Evolutionary conservation across 2,329 filamentous ascomycete species (phyloP).

Genomic region (Lachnellula subtilissima): DNA sequence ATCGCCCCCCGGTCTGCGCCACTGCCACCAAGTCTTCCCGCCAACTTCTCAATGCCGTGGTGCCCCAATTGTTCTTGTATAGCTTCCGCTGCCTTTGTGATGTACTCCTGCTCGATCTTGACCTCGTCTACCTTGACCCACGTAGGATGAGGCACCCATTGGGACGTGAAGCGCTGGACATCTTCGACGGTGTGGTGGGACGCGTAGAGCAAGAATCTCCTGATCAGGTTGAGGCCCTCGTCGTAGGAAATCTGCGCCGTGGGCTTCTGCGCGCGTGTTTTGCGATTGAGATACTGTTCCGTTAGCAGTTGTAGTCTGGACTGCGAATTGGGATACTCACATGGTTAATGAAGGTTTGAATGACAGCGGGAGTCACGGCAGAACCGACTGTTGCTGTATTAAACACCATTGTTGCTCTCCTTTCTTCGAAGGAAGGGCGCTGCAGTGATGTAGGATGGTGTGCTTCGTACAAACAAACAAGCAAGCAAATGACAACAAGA

Average conservation of each 20-base stretch:
- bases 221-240: conserved; percentile 82
- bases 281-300: conserved; percentile 75
- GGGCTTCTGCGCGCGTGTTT: conserved; percentile 69
- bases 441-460: background rate
- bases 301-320: background rate
- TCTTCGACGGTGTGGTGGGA: conserved; percentile 91
- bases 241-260: conserved; percentile 92
- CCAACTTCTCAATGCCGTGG: conserved; percentile 71
- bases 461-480: background rate
- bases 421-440: background rate
- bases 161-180: conserved; percentile 81
- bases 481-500: background rate
- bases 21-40: conserved; percentile 84
- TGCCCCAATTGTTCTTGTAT: conserved; percentile 72
- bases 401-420: conserved; percentile 38
- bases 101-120: conserved; percentile 56
- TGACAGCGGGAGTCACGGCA: conserved; percentile 80
- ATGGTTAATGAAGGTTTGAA: conserved; percentile 83
- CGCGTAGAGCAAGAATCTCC: conserved; percentile 77
- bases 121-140: conserved; percentile 79
- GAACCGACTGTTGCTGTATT: conserved; percentile 78
- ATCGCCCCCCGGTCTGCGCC: conserved; percentile 62
- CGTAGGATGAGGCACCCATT: conserved; percentile 84
- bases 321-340: conserved; percentile 44
- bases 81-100: conserved; percentile 61